A percentile compares a stretch with the other conserved stretches of the same genome.
These are phyloP conservation scores for Psilocybe subaeruginosa DNA, from an alignment of 768 basidiomycete genomes.

Conservation along the genomic window DNA sequence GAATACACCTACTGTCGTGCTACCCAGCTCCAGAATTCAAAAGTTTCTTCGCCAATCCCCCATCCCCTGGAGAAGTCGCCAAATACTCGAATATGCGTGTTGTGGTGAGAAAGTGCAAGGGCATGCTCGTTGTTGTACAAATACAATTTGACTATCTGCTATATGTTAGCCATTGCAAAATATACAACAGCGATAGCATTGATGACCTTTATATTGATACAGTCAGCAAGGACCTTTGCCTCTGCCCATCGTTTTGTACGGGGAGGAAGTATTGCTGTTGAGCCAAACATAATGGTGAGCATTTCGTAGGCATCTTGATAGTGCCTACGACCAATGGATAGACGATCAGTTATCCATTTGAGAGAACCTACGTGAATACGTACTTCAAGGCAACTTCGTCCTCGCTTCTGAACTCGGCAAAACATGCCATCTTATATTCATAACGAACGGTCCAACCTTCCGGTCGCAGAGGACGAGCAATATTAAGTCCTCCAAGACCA, in stretches of 20 bases:
- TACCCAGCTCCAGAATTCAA: constrained; percentile 98
- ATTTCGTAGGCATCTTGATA: constrained; percentile 92
- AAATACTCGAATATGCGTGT: constrained; percentile 83
- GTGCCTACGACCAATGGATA: constrained; percentile 55
- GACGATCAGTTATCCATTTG: constrained; percentile 4
- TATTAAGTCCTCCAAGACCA: constrained; percentile 41
- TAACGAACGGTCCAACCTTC: constrained; percentile 97
- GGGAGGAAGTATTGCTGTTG: constrained; percentile 83
- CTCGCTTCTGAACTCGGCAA: constrained; percentile 94
- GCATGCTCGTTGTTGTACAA: constrained; percentile 89
- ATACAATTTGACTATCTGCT: constrained; percentile 85
- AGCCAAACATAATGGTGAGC: constrained; percentile 86
- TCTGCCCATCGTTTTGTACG: constrained; percentile 98
- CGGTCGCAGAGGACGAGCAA: constrained; percentile 67
- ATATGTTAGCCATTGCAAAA: not conserved
- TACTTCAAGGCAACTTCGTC: constrained; percentile 92
- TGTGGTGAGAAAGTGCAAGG: constrained; percentile 81
- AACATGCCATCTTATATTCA: constrained; percentile 97
- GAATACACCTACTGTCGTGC: constrained; percentile 74
- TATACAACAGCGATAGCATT: not conserved
- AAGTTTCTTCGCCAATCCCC: constrained; percentile 96
- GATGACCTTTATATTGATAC: constrained; percentile 84
- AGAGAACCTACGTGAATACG: not conserved
- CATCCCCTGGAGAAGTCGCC: constrained; percentile 87
- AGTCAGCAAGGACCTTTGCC: constrained; percentile 95